Conservation (phyloP, 768 basidiomycete species). For the Mycena rebaudengoi region DNA sequence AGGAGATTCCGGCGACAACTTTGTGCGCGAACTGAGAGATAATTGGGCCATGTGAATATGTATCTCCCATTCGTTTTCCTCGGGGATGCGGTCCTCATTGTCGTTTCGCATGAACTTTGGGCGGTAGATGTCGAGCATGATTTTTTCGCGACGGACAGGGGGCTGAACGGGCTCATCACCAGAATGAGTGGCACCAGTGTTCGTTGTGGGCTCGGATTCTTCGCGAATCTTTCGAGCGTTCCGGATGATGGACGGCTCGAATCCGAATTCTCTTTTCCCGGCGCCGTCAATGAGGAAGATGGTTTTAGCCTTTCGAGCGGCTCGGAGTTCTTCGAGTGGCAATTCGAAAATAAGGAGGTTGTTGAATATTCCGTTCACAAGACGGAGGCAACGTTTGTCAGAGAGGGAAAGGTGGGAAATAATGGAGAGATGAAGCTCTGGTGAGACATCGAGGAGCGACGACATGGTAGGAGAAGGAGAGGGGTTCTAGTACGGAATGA, state of each 20-base stretch:
- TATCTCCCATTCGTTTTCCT: constrained; percentile 9
- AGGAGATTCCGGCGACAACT: background rate
- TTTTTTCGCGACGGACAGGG: background rate
- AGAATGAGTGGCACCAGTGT: background rate
- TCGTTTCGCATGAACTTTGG: constrained; percentile 4
- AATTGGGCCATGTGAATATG: constrained; percentile 3
- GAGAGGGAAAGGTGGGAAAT: background rate
- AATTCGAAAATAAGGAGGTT: constrained; percentile 1
- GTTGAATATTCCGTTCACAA: background rate
- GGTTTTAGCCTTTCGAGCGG: background rate
- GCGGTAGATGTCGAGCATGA: constrained; percentile 9
- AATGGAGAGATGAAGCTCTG: constrained; percentile 1
- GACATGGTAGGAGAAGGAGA: too few species aligned
- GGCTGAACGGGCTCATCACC: background rate
- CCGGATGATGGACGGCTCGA: constrained; percentile 2
- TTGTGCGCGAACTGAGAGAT: background rate
- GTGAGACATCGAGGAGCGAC: too few species aligned
- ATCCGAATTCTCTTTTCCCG: background rate
- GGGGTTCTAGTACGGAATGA: too few species aligned
- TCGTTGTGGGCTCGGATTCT: background rate
- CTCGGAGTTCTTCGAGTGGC: background rate
- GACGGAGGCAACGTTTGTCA: background rate
- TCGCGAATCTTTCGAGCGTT: background rate
- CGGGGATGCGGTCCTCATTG: background rate
- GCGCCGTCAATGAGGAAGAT: constrained; percentile 4